Evolutionary conservation across 768 basidiomycete genomes (phyloP), one percentile per base, ranked within the genome.

Genomic region (Melanogaster broomeanus): DNA sequence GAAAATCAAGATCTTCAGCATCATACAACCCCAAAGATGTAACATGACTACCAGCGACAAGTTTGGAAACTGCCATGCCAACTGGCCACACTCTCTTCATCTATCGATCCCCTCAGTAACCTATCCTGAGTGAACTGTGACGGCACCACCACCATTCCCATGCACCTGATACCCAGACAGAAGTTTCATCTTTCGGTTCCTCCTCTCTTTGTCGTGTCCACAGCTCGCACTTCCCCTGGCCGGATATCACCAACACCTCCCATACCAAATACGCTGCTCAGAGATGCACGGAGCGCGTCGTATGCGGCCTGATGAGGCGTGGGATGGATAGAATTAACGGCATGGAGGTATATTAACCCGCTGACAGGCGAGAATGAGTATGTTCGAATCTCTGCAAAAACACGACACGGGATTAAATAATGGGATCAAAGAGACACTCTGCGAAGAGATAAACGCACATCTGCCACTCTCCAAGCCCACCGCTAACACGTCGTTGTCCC

Each of bases 301-400:
- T 85, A 89, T 3, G 85, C 85, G 0, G 84, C 78, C 43, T 82
- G 75, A 60, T 88, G 87, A 3, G 90, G 90, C 1, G 85, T 84
- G 0, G 90, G 90, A 40, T 84, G 79, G 42, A 92, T 90, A n/a
- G 84, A 85, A 62, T 91, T 80, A 43, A 93, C 73, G 42, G 73
- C 73, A 61, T 93, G 90, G 42, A 74, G 59, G 42, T 81, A 68
- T 48, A 93, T 83, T 37, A 84, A 76, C 6, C 87, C 90, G 0
- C 80, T 79, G 21, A 69, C 46, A 0, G 87, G 85, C 2, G 88
- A 89, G 65, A 91, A 90, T 1, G 73, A 72, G 66, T 93, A 92
- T 24, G 84, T 88, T 44, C n/a, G 83, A 88, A 60, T 82, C 76
- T 35, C 88, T 89, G 65, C 7, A 16, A 24, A 31, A 6, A 0